These are phyloP conservation scores for Raffaelea arxii DNA, from an alignment of 2,329 filamentous ascomycete genomes.

Conservation along the genomic window DNA sequence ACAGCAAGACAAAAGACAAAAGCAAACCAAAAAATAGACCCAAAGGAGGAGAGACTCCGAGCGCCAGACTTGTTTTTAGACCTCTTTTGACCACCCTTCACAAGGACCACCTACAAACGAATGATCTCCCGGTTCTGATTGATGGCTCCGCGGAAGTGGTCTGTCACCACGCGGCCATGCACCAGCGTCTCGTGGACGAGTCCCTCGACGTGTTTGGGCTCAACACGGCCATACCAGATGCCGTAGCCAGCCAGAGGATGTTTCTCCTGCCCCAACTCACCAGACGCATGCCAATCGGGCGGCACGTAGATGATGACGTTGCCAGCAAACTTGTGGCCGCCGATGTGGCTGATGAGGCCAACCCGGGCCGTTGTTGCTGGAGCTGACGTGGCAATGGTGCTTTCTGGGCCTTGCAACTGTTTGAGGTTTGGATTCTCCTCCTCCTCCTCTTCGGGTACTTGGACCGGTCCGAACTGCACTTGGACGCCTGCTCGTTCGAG, in stretches of 20 bases:
- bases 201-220: conserved; percentile 66
- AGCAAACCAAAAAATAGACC: no score
- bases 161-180: conserved; percentile 55
- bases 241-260: conserved; percentile 61
- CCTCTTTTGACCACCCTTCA: no score
- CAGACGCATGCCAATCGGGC: conserved; percentile 33
- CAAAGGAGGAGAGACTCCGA: no score
- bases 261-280: conserved; percentile 28
- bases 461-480: conserved; percentile 36
- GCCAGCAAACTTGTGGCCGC: conserved; percentile 77
- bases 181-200: conserved; percentile 62
- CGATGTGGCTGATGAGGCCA: conserved; percentile 67
- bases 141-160: conserved; percentile 65
- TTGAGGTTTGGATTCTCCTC: not conserved
- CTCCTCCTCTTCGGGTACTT: conserved; percentile 20
- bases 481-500: conserved; percentile 39
- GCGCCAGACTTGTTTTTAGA: no score
- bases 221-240: conserved; percentile 75
- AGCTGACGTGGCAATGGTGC: not conserved
- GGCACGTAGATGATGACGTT: conserved; percentile 78
- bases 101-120: conserved; percentile 30
- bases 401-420: conserved; percentile 10
- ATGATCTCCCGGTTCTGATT: conserved; percentile 42
- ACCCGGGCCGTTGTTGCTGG: conserved; percentile 41
- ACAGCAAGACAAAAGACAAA: no score